Evolutionary conservation across 108 stramenopile genomes (phyloP), one percentile per base, ranked within the genome.

Genomic region (Pseudonitzschia multiseries): DNA sequence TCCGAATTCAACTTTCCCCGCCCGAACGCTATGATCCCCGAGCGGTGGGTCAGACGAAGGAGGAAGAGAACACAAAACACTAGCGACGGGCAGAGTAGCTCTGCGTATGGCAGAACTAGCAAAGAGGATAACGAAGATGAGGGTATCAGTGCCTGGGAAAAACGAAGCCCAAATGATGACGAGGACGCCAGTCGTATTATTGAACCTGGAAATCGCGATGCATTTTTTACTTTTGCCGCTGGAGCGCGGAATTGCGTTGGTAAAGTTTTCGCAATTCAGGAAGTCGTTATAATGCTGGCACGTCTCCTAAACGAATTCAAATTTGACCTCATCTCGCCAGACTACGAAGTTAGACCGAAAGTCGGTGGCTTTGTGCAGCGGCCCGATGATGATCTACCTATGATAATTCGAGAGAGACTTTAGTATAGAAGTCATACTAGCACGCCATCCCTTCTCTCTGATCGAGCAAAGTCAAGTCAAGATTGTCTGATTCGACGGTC

Each of bases 141-240:
- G 8, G 4, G 33, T 41, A 41, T 65, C 64, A 65, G 64, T 65
- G 40, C 31, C 24, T 65, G 64, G 64, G 41, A 65, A 65, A 33
- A 65, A 10, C 64, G 64, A 31, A 22, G 57, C 12, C 64, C 64
- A 24, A 12, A 65, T 20, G 41, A 65, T 20, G 64, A 65, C 10
- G 64, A 43, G 28, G 64, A 65, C 18, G 64, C 10, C 14, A 44
- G 41, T 21, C 6, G 4, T 13, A 65, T 10, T 41, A 65, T 75
- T 27, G 70, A 74, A 18, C 48, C 46, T 51, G 79, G 53, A 48
- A 69, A 80, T 50, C 53, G 20, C 24, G 69, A 80, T 22, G 79
- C 84, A 12, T 87, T 75, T 48, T 65, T 81, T 24, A 72, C 87
- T 10, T 87, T 87, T 75, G 78, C 80, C 17, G 77, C 80, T n/a